Conservation (phyloP, 2,329 filamentous ascomycete species). For the Sporothrix curviconia region DNA sequence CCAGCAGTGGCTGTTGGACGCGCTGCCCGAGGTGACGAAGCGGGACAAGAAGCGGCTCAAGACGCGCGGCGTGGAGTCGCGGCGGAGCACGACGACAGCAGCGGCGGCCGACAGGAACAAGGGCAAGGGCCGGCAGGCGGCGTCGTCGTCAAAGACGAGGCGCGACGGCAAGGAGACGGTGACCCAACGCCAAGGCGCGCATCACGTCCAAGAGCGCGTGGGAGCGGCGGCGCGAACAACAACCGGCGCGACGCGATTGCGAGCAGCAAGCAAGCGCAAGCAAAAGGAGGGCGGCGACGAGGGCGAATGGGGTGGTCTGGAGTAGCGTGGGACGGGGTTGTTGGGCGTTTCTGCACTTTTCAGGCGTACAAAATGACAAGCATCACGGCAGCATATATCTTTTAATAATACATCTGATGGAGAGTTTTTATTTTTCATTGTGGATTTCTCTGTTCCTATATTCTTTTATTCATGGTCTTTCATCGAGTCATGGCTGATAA, state of each 20-base stretch:
- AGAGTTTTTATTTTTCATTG: no score
- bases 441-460: no score
- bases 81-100: conserved; percentile 35
- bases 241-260: conserved; percentile 58
- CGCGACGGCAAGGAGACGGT: conserved; percentile 23
- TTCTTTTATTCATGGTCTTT: no score
- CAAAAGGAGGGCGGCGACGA: conserved; percentile 21
- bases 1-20: conserved; percentile 81
- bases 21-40: conserved; percentile 77
- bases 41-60: conserved; percentile 77
- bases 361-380: conserved; percentile 6
- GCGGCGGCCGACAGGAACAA: background rate
- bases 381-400: background rate
- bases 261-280: conserved; percentile 52
- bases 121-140: conserved; percentile 2
- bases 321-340: conserved; percentile 12
- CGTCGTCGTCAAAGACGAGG: no score
- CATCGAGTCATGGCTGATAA: no score
- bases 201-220: conserved; percentile 82
- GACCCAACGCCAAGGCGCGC: conserved; percentile 42
- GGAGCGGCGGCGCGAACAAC: conserved; percentile 61
- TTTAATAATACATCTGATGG: background rate
- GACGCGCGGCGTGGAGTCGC: conserved; percentile 70
- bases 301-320: conserved; percentile 27
- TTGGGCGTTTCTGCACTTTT: background rate